These are phyloP conservation scores for Orbilia blumenaviensis DNA, from an alignment of 2,329 filamentous ascomycete genomes.

Conservation along the genomic window DNA sequence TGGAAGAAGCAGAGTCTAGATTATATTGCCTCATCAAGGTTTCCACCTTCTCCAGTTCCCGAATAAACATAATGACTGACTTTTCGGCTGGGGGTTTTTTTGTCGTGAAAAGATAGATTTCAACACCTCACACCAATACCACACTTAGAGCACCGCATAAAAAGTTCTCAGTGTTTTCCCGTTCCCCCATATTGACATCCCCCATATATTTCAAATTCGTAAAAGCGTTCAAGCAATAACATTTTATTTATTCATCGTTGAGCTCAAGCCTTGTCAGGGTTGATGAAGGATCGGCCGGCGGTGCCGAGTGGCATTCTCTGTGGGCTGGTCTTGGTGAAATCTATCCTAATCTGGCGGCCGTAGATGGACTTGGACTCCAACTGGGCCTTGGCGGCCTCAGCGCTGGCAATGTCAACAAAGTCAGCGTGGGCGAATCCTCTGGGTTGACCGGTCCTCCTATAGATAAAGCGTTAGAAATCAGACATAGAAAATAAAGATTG, in stretches of 20 bases:
- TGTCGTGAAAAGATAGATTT: slow-evolving; percentile 1
- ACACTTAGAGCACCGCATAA: neutral
- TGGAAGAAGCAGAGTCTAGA: slow-evolving; percentile 30
- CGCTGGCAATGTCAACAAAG: slow-evolving; percentile 74
- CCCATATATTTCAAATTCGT: neutral
- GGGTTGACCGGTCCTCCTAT: slow-evolving; percentile 76
- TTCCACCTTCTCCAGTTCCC: neutral
- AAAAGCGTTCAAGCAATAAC: neutral
- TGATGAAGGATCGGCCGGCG: slow-evolving; percentile 43
- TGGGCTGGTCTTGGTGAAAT: slow-evolving; percentile 66
- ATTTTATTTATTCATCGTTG: slow-evolving; percentile 4
- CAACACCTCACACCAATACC: neutral
- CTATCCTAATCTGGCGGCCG: slow-evolving; percentile 72
- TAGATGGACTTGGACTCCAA: slow-evolving; percentile 71
- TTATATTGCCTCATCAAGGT: slow-evolving; percentile 26
- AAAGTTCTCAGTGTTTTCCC: neutral
- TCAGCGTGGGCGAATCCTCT: slow-evolving; percentile 86
- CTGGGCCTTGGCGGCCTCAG: slow-evolving; percentile 68
- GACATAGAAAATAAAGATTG: neutral
- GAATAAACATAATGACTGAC: neutral
- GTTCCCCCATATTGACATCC: neutral
- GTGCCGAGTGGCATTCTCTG: slow-evolving; percentile 13
- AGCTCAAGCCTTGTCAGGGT: slow-evolving; percentile 12
- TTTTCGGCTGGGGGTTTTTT: neutral
- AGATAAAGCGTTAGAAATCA: neutral